A percentile compares a stretch with the other conserved stretches of the same genome.
These are phyloP conservation scores for Plasmodiophora brassicae DNA, from an alignment of 208 protist species.

Conservation along the genomic window DNA sequence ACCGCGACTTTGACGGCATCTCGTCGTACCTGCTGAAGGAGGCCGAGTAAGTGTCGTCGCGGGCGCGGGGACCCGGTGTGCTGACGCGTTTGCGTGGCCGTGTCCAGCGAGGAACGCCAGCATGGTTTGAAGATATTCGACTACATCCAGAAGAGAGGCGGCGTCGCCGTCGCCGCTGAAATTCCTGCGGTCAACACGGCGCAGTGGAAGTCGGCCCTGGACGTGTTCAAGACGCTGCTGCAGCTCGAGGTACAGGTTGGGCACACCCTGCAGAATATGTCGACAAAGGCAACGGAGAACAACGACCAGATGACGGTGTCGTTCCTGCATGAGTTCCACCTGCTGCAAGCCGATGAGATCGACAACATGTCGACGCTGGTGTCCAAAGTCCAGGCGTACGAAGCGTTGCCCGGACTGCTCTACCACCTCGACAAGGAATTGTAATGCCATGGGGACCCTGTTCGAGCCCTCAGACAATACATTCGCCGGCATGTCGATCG, in stretches of 20 bases:
- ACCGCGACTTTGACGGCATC: background rate
- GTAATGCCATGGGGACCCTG: too few species aligned
- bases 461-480: too few species aligned
- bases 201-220: background rate
- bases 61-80: too few species aligned
- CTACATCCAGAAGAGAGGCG: conserved; percentile 27
- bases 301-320: background rate
- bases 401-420: background rate
- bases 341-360: background rate
- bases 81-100: too few species aligned
- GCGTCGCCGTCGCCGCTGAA: background rate
- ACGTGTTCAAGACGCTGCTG: conserved; percentile 4
- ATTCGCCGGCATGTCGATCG: too few species aligned
- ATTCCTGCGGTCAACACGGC: background rate
- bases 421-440: background rate
- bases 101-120: background rate
- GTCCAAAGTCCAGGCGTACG: conserved; percentile 7
- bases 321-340: background rate
- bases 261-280: background rate
- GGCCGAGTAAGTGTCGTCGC: background rate
- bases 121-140: conserved; percentile 27
- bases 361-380: background rate
- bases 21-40: background rate
- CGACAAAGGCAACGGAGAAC: background rate
- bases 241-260: background rate